Evolutionary conservation across 345 rosid species (phyloP).

Genomic region (Boechera divaricarpa): DNA sequence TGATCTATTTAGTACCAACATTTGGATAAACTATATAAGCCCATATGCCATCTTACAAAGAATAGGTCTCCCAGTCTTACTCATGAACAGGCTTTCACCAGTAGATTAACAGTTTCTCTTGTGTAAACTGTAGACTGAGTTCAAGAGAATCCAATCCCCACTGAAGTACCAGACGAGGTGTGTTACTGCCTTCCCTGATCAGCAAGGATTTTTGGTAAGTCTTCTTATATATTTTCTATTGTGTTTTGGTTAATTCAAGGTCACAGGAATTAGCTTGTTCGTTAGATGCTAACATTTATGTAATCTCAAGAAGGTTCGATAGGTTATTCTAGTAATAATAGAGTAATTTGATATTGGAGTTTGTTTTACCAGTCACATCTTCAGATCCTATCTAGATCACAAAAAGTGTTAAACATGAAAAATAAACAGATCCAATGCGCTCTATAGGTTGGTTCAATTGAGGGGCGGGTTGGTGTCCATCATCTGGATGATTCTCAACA

Average conservation of each 20-base stretch:
- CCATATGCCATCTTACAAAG: conserved; percentile 14
- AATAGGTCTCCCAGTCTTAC: not conserved
- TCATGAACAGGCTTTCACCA: conserved; percentile 1
- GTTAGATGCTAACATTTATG: conserved; percentile 13
- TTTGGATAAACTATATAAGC: not conserved
- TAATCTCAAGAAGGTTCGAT: not conserved
- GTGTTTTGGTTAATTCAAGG: conserved; percentile 1
- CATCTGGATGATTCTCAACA: conserved; percentile 93
- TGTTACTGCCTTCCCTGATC: conserved; percentile 97
- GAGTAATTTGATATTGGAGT: not conserved
- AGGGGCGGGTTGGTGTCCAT: conserved; percentile 97
- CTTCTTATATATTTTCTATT: not conserved
- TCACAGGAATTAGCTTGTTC: conserved; percentile 21
- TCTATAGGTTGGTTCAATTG: conserved; percentile 93
- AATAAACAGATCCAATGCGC: conserved; percentile 32
- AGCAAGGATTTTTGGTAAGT: conserved; percentile 95
- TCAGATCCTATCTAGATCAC: not conserved
- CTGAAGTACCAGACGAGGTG: conserved; percentile 97
- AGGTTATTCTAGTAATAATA: not conserved
- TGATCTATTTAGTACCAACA: not conserved
- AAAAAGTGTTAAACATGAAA: conserved; percentile 10
- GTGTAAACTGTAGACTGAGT: conserved; percentile 63
- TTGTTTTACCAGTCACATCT: not conserved
- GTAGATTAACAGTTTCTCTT: not conserved
- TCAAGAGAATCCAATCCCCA: conserved; percentile 86